Conservation (phyloP, 1,284 basidiomycete genomes). For the Pseudozyma flocculosa region DNA sequence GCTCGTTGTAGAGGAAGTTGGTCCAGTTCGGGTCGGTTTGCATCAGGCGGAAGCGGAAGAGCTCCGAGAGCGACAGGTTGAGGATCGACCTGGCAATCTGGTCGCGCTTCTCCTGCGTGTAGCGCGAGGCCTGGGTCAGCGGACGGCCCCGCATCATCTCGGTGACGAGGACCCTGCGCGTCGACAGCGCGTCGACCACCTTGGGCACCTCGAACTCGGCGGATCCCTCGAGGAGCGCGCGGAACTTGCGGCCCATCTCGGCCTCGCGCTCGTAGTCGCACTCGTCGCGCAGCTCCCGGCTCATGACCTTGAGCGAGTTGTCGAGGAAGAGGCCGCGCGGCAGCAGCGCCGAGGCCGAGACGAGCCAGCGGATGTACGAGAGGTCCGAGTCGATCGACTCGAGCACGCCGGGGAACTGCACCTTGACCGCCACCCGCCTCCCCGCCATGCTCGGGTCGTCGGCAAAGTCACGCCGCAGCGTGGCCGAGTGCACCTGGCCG, state of each 20-base stretch:
- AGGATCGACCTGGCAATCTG: slow-evolving; percentile 83
- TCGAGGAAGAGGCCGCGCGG: slow-evolving; percentile 78
- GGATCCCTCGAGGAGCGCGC: slow-evolving; percentile 48
- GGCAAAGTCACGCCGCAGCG: slow-evolving; percentile 61
- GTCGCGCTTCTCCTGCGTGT: slow-evolving; percentile 71
- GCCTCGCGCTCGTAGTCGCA: slow-evolving; percentile 92
- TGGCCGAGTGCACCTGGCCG: slow-evolving; percentile 87
- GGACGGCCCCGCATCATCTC: slow-evolving; percentile 80
- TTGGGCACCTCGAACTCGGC: slow-evolving; percentile 76
- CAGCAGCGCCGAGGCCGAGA: slow-evolving; percentile 76
- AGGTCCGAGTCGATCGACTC: slow-evolving; percentile 85
- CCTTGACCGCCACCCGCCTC: slow-evolving; percentile 75
- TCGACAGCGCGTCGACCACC: slow-evolving; percentile 75
- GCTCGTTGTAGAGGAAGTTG: slow-evolving; percentile 86
- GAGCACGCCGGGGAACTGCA: slow-evolving; percentile 91
- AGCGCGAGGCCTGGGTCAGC: slow-evolving; percentile 68
- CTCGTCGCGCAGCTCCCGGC: slow-evolving; percentile 87
- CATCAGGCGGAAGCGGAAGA: slow-evolving; percentile 90
- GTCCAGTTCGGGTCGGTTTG: slow-evolving; percentile 99
- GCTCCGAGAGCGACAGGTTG: slow-evolving; percentile 82
- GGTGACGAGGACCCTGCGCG: slow-evolving; percentile 82
- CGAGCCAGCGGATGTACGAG: slow-evolving; percentile 77
- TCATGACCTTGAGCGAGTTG: slow-evolving; percentile 83
- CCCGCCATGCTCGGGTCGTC: slow-evolving; percentile 38
- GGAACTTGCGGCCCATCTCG: slow-evolving; percentile 69